Conservation (phyloP, 345 rosid species). For the Cardamine occulta region DNA sequence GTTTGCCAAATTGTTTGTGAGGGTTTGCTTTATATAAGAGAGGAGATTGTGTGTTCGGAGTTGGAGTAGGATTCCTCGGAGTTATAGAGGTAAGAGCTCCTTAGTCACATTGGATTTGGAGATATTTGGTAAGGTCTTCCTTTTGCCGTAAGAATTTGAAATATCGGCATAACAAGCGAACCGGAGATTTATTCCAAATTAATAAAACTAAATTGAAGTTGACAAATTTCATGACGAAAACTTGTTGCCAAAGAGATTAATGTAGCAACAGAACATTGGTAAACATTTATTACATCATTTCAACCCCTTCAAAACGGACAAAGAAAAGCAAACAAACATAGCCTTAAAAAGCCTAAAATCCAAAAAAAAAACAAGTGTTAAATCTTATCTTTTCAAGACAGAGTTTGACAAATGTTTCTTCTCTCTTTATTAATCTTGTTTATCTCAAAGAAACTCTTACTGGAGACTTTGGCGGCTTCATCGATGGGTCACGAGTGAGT, state of each 20-base stretch:
- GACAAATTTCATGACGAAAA: not conserved
- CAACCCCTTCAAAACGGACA: conserved; percentile 1
- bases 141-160: not conserved
- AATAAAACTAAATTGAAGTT: not conserved
- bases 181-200: not conserved
- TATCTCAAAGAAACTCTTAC: conserved; percentile 24
- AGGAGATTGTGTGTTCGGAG: not conserved
- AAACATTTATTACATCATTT: conserved; percentile 28
- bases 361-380: conserved; percentile 15
- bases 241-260: not conserved
- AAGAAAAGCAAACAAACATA: conserved; percentile 23
- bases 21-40: not conserved
- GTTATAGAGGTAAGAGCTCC: not conserved
- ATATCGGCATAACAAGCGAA: not conserved
- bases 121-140: not conserved
- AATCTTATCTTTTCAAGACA: conserved; percentile 26
- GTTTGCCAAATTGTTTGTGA: not conserved
- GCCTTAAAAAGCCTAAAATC: conserved; percentile 10
- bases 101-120: not conserved
- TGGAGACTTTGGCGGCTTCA: conserved; percentile 20
- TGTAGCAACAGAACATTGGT: not conserved
- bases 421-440: conserved; percentile 38
- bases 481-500: conserved; percentile 42
- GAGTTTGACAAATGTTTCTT: conserved; percentile 27
- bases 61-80: not conserved